Base-by-base conservation (phyloP, 2,329 filamentous ascomycete genomes). In the Exophiala alcalophila region DNA sequence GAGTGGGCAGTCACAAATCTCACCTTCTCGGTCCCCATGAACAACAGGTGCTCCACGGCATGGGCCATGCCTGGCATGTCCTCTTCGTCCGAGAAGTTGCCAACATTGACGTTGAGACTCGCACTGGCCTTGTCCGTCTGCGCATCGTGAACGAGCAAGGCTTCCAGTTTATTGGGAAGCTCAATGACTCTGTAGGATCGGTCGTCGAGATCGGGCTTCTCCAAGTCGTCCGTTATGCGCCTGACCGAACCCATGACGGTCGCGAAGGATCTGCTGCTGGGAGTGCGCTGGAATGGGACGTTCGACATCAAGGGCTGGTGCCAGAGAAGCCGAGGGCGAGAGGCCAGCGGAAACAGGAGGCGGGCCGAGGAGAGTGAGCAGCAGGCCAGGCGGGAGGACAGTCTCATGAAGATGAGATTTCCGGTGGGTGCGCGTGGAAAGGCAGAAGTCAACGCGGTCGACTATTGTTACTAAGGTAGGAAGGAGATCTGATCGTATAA, bases 21-120 rank as follows among this genome's bases (percentile, higher is more conserved):
- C 19, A 83, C 81, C 74, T 97, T 98, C 66, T 95, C 84, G 5
- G 92, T 98, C 35, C 92, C 92, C 92, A 98, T 97, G 71, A 98
- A 98, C 16, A 98, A 72, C 53, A 96, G 71, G 76, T 96, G 91
- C 72, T 97, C 91, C 40, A 97, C 88, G 5, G 89, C 90, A 70
- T 97, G 92, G 38, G 91, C 91, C 79, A 94, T 90, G 47, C 92
- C 89, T 10, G 88, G 90, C 79, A 97, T 89, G 57, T 89, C 86
- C 53, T 84, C 79, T 53, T 86, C 81, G 61, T 98, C 92, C 61
- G 86, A 94, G 70, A 96, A 96, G 66, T 87, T 94, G 49, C 92
- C 92, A 24, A 96, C 91, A 64, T 94, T 90, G 61, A 97, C 90
- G 63, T 97, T 92, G 61, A 97, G 81, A 36, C 91, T 86, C 7